phyloP scores from a whole-genome alignment of 148 eudicot genomes.

The Polygonum aviculare region DNA sequence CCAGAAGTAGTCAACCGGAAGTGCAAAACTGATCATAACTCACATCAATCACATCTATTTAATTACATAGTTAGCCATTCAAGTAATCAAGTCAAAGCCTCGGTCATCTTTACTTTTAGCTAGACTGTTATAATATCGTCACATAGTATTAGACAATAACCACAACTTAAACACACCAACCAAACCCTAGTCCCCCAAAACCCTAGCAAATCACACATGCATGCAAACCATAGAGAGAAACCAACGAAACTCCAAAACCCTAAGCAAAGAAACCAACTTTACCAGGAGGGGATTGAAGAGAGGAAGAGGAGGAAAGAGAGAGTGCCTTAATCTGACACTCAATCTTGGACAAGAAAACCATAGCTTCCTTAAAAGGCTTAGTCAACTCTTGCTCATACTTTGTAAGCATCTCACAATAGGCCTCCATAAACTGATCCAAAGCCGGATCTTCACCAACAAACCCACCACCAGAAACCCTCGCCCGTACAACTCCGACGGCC shows the following conservation, averaged over 20 bases:
- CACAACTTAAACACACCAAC: background rate
- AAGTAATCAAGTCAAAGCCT: too few species aligned
- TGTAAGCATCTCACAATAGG: conserved; percentile 86
- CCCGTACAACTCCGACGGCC: conserved; percentile 10
- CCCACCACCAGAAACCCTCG: conserved; percentile 17
- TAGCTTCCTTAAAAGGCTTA: conserved; percentile 91
- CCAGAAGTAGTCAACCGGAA: too few species aligned
- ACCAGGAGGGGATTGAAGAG: conserved; percentile 41
- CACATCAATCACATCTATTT: too few species aligned
- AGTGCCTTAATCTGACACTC: conserved; percentile 88
- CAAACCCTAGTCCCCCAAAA: background rate
- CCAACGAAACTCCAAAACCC: background rate
- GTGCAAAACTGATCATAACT: too few species aligned
- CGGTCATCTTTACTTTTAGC: too few species aligned
- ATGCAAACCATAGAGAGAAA: background rate
- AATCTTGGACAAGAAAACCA: conserved; percentile 77
- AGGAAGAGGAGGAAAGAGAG: conserved; percentile 37
- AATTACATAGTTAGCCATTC: too few species aligned
- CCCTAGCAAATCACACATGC: conserved; percentile 2
- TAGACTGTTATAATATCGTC: background rate
- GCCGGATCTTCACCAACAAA: conserved; percentile 74
- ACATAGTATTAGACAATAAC: background rate
- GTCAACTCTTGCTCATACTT: conserved; percentile 91
- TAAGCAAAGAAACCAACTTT: background rate
- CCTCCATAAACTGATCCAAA: conserved; percentile 97